Conservation (phyloP, 345 rosid genomes). For the Erysimum cheiranthoides region DNA sequence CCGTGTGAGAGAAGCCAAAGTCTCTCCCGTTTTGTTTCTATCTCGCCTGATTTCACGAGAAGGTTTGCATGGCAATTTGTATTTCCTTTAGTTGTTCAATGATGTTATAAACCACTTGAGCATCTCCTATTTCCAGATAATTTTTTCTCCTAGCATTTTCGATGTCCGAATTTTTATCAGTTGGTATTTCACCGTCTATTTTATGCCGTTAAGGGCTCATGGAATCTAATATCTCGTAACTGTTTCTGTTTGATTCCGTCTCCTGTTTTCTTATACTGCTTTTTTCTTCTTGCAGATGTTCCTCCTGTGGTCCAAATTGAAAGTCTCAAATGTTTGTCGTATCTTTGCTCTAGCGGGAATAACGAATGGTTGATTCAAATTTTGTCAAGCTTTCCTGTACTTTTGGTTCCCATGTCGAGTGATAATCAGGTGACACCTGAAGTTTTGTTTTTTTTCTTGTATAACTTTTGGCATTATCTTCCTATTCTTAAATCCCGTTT, state of each 20-base stretch:
- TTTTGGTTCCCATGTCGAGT: slow-evolving; percentile 76
- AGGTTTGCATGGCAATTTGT: slow-evolving; percentile 53
- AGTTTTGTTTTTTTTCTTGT: background rate
- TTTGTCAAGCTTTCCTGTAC: slow-evolving; percentile 68
- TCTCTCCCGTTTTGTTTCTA: slow-evolving; percentile 69
- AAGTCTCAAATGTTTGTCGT: slow-evolving; percentile 71
- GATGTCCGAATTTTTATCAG: background rate
- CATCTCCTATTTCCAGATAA: slow-evolving; percentile 12
- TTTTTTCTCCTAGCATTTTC: slow-evolving; percentile 25
- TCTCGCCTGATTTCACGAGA: slow-evolving; percentile 64
- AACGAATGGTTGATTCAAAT: slow-evolving; percentile 61
- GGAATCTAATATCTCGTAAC: slow-evolving; percentile 5
- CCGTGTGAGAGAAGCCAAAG: slow-evolving; percentile 64
- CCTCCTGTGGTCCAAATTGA: slow-evolving; percentile 65
- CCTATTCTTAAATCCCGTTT: background rate
- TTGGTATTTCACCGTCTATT: background rate
- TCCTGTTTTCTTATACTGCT: slow-evolving; percentile 32
- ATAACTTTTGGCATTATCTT: slow-evolving; percentile 10
- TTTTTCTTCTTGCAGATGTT: slow-evolving; percentile 60
- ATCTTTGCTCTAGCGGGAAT: slow-evolving; percentile 66
- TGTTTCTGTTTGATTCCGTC: slow-evolving; percentile 7
- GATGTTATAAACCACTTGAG: slow-evolving; percentile 18
- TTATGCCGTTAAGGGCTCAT: slow-evolving; percentile 14
- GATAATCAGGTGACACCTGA: slow-evolving; percentile 69
- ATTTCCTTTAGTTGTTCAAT: slow-evolving; percentile 1